These are phyloP conservation scores for Clavispora fructus DNA, from an alignment of 805 yeast genomes.

Conservation along the genomic window DNA sequence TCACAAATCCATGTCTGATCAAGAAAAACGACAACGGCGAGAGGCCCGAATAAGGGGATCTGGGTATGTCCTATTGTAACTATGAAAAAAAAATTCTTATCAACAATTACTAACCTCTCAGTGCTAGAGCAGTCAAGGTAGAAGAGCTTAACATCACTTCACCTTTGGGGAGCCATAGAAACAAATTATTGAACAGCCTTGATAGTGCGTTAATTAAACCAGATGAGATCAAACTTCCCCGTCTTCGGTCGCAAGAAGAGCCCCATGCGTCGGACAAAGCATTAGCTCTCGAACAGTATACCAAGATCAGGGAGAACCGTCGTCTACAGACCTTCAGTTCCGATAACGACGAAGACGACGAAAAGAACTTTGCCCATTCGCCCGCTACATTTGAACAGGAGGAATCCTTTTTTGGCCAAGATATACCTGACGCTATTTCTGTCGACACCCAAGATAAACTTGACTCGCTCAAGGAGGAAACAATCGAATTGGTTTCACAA, in stretches of 20 bases:
- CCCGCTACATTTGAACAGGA: not conserved
- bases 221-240: slow-evolving; percentile 17
- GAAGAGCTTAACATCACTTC: slow-evolving; percentile 13
- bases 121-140: slow-evolving; percentile 15
- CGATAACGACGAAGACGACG: slow-evolving; percentile 12
- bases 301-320: slow-evolving; percentile 3
- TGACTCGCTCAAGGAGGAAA: not conserved
- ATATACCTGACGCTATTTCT: not conserved
- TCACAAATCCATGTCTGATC: not conserved
- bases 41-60: slow-evolving; percentile 37
- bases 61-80: slow-evolving; percentile 31
- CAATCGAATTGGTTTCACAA: not conserved
- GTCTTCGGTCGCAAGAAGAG: slow-evolving; percentile 5
- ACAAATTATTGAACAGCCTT: slow-evolving; percentile 9
- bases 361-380: not conserved
- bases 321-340: slow-evolving; percentile 10
- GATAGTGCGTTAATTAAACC: slow-evolving; percentile 22
- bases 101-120: slow-evolving; percentile 12
- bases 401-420: not conserved
- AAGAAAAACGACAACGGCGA: slow-evolving; percentile 14
- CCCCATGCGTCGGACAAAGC: not conserved
- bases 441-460: not conserved
- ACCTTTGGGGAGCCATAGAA: not conserved
- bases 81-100: not conserved
- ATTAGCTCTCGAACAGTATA: not conserved